Evolutionary conservation across 305 asterid genomes (phyloP), one percentile per base, ranked within the genome.

Genomic region (Vinca major): DNA sequence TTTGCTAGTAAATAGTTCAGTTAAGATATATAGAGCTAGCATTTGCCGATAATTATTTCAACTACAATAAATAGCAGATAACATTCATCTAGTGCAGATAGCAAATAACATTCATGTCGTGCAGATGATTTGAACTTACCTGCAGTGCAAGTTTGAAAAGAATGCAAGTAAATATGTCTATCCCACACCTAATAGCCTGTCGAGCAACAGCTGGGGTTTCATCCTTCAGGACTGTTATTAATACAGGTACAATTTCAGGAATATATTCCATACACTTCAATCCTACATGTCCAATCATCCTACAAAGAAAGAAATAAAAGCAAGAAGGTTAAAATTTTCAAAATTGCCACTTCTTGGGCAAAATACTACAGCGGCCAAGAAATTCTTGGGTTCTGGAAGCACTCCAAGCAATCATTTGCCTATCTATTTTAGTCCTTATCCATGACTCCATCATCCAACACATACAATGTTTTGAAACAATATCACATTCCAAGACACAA

Each of bases 141-240:
- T 86, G 91, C 76, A 88, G 73, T 57, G 95, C 80, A 75, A 92
- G 80, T 80, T 79, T 88, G 72, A 85, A 73, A 54, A 93, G 83
- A 68, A 88, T 79, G 58, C 77, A 73, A 57, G 89, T 87, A 78
- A 93, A 93, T 70, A 93, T 83, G 72, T 86, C 96, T 73, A 79
- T 79, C 41, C 90, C 93, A 63, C 91, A 93, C 67, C 81, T 75
- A 71, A 93, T 89, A 71, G 95, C 91, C 81, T 93, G 97, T 50
- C 97, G 86, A 82, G 94, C 93, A 79, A 88, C 98, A 72, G 98
- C 91, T 5, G 97, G 97, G 55, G 84, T 80, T 56, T 84, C 96
- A 62, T 92, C 98, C 66, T 81, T 84, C 83, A 90, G 68, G 75
- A 80, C 84, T 70, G 85, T 81, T 51, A 87, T 77, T 66, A 92